Base-by-base conservation (phyloP, 2,329 filamentous ascomycete species). In the Pseudocercospora crystallina region DNA sequence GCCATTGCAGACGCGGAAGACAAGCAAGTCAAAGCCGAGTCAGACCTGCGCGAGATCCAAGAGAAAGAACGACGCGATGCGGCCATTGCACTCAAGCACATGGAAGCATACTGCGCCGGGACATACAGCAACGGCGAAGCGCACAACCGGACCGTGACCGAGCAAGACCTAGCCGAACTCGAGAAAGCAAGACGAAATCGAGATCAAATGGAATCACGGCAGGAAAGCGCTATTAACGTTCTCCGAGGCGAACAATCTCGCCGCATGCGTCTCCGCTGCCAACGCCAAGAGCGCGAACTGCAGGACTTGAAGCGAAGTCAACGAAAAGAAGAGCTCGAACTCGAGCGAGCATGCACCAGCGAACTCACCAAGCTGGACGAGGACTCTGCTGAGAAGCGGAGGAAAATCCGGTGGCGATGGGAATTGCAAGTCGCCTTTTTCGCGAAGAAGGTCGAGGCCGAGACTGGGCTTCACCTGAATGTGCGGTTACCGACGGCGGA, bases 41-140 rank as follows among this genome's bases (percentile, higher is more conserved):
- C 72, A 33, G 70, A 73, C 38, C 60, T 77, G 17, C 69, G 71
- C 32, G 64, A 68, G 44, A 49, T 63, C 2, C 75, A 78, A 15
- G 65, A 63, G 1, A 62, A 70, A 20, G 75, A 76, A 53, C 61
- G 63, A 10, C 67, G 71, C 33, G 75, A 76, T 56, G 69, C 69
- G 9, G 71, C 69, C 0, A 76, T 72, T 2, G 74, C 74, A 0
- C 59, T 77, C 2, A 73, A 72, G 52, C 71, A 77, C 52, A 76
- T 77, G 68, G 72, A 75, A 50, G 73, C 73, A 3, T 78, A 76
- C 53, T 77, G 74, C 49, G 66, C 68, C 5, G 73, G 73, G 10
- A 66, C 57, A 7, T 64, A 64, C 34, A 59, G 58, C 20, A 60
- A 49, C 30, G 67, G 65, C 7, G 58, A 64, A 26, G 54, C 54